Conservation (phyloP, 441 rosid species). For the Adansonia rubrostipa region DNA sequence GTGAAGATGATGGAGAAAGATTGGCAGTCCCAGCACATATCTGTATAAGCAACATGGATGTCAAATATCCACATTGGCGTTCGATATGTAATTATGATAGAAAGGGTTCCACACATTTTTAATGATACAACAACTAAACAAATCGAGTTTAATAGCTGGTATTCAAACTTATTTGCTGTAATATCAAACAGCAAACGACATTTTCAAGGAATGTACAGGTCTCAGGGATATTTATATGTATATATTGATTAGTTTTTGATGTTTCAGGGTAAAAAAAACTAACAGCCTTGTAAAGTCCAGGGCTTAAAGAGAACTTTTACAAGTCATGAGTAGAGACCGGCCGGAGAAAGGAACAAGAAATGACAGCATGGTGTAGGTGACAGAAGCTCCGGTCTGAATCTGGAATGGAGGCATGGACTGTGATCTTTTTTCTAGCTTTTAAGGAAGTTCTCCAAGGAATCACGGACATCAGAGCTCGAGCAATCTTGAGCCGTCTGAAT, state of each 20-base stretch:
- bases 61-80: not conserved
- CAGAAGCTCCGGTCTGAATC: slow-evolving; percentile 7
- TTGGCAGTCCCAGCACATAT: not conserved
- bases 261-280: not conserved
- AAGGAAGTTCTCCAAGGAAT: slow-evolving; percentile 57
- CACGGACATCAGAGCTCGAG: slow-evolving; percentile 50
- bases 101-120: not conserved
- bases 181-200: slow-evolving; percentile 18
- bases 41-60: not conserved
- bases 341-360: slow-evolving; percentile 4
- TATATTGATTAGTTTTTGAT: not conserved
- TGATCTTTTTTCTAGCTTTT: slow-evolving; percentile 39
- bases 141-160: not conserved
- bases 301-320: not conserved
- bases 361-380: not conserved
- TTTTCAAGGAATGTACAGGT: slow-evolving; percentile 8
- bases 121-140: slow-evolving; percentile 4
- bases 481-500: slow-evolving; percentile 53
- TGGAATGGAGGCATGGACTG: not conserved
- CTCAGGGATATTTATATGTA: not conserved
- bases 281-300: not conserved
- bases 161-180: slow-evolving; percentile 3
- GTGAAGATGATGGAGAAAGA: not conserved
- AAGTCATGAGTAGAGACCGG: not conserved
- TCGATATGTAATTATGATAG: not conserved